Evolutionary conservation across 2,329 filamentous ascomycete species (phyloP).

Genomic region (Aspergillus sp.): DNA sequence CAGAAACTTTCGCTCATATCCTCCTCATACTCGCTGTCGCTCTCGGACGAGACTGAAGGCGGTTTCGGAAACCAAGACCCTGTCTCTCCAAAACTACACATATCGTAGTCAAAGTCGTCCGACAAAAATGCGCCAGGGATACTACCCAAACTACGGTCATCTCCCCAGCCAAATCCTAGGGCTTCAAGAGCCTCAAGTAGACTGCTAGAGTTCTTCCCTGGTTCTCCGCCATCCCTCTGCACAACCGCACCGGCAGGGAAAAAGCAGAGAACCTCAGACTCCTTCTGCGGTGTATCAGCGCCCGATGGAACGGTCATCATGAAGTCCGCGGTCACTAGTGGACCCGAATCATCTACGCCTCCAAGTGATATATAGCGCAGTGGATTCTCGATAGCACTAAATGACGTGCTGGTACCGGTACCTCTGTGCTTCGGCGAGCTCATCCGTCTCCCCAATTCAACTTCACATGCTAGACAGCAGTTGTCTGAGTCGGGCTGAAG

Average conservation of each 20-base stretch:
- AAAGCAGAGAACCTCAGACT: background rate
- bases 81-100: too few species aligned
- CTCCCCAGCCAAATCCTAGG: too few species aligned
- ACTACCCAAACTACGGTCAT: too few species aligned
- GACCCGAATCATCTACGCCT: background rate
- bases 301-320: background rate
- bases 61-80: too few species aligned
- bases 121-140: too few species aligned
- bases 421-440: background rate
- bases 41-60: too few species aligned
- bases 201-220: too few species aligned
- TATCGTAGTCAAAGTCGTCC: too few species aligned
- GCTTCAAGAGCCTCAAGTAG: too few species aligned
- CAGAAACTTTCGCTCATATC: background rate
- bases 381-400: background rate
- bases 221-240: background rate
- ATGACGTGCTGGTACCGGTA: background rate
- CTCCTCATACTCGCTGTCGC: too few species aligned
- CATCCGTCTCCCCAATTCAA: background rate
- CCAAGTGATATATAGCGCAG: background rate
- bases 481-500: background rate
- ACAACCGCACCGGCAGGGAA: background rate
- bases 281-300: background rate
- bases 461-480: background rate
- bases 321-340: background rate